Evolutionary conservation across 2,329 filamentous ascomycete genomes (phyloP), one percentile per base, ranked within the genome.

Genomic region (Talaromyces sp.): DNA sequence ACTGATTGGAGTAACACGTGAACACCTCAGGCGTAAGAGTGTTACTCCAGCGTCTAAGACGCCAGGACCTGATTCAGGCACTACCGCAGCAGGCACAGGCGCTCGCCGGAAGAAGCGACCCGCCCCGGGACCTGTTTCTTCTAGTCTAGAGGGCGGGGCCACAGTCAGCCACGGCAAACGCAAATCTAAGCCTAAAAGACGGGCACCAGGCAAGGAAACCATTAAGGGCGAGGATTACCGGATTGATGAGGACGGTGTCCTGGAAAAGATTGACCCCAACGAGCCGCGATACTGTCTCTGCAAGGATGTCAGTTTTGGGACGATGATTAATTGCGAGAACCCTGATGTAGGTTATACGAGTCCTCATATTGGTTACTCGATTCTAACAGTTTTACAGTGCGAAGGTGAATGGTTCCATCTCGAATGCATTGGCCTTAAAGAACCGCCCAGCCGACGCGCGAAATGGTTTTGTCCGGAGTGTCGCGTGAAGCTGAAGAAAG

Each of bases 391-490:
- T 5, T 40, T 63, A n/a, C 69, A 88, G 83, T 89, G 87, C 75
- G 85, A 88, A 68, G 84, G 81, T 51, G 86, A 89, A 76, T 89
- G 87, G 87, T 89, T 89, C 73, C 87, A 89, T 71, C 81, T 89
- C 56, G 80, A 82, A 40, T 89, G 87, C 68, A 82, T 89, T 29
- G 82, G 83, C 15, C 78, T 89, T 19, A 79, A 79, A 6, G 85
- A 86, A 62, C 80, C 86, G 36, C 87, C 87, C 7, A 82, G 82
- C n/a, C 81, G 86, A 27, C 83, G 86, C 13, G 81, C 83, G 11
- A 88, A 88, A 74, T 89, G 87, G 87, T 89, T 86, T 71, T 89
- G 87, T 75, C 86, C 86, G 0, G 84, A 87, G 47, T 89, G 87
- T 70, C 76, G 83, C 53, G 80, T 83, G 70, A 84, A 81, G 70